Percentiles rank a stretch among this genome's conserved stretches.
Evolutionary conservation across 2,329 filamentous ascomycete genomes (phyloP).

Genomic region (Coniosporium tulheliwenetii): DNA sequence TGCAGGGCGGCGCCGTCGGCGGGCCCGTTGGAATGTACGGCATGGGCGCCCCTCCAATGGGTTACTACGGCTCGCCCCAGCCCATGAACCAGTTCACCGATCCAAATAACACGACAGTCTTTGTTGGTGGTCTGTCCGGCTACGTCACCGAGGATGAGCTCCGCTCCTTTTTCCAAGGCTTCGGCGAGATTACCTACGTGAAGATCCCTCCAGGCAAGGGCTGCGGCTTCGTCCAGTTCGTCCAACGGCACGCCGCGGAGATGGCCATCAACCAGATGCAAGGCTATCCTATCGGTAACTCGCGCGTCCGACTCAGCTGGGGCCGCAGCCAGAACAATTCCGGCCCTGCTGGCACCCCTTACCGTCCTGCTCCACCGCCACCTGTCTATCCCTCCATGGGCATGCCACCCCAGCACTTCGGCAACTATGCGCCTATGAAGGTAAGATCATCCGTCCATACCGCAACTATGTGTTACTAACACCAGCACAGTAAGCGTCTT

Average conservation of each 20-base stretch:
- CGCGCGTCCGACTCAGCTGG: constrained; percentile 92
- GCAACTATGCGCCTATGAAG: constrained; percentile 54
- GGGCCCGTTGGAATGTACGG: constrained; percentile 48
- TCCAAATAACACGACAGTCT: constrained; percentile 98
- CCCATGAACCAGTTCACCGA: constrained; percentile 99
- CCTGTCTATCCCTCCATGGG: constrained; percentile 58
- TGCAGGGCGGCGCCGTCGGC: constrained; percentile 23
- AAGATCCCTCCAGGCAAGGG: constrained; percentile 99
- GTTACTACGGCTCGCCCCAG: constrained; percentile 52
- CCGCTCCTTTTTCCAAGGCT: constrained; percentile 99
- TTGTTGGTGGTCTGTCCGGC: constrained; percentile 89
- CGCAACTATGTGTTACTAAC: constrained; percentile 4
- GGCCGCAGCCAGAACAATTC: constrained; percentile 98
- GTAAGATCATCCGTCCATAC: constrained; percentile 18
- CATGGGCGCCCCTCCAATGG: constrained; percentile 55
- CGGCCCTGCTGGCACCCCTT: constrained; percentile 85
- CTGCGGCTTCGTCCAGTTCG: constrained; percentile 97
- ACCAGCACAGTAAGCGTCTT: constrained; percentile 19
- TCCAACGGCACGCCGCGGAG: constrained; percentile 94
- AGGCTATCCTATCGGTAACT: constrained; percentile 97
- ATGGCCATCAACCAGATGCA: constrained; percentile 99
- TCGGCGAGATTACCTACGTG: constrained; percentile 98
- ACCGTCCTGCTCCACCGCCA: constrained; percentile 78
- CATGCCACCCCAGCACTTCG: constrained; percentile 48
- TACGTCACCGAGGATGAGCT: constrained; percentile 99